Evolutionary conservation across 371 early-diverging fungal genomes (phyloP), one percentile per base, ranked within the genome.

Genomic region (Mortierella sp.): DNA sequence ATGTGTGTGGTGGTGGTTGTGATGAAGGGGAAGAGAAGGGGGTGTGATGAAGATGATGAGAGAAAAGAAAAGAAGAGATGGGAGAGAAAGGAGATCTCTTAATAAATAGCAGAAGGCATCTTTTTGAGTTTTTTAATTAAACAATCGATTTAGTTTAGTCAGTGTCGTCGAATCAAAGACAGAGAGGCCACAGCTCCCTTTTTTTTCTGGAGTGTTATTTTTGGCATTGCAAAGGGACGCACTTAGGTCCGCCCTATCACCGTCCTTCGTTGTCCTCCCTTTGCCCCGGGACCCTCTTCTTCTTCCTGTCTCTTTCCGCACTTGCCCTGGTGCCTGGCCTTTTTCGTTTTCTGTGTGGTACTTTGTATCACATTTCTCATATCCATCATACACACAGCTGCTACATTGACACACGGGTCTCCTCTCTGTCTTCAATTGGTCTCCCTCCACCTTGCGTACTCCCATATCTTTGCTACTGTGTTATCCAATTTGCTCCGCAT

Each of bases 211-310:
- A 38, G 68, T 21, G 68, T 68, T 68, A 68, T 68, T 68, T 68
- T 68, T 68, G 38, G 21, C 68, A 42, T 24, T 14, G 50, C 11
- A 13, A 16, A 50, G 50, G 16, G 21, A 38, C 8, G 42, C 42
- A 50, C n/a, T n/a, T 38, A 68, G 38, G 68, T 68, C 68, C 68
- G 68, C 68, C 68, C 42, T 68, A 68, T 65, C 68, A 68, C 16
- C 68, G 68, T 24, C 68, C 68, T 24, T 50, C 50, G 16, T 50
- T 16, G 3, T 50, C 50, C 42, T 9, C 14, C 42, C 24, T 38
- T 68, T 68, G 68, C 44, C 68, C 68, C 68, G 68, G 68, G 72
- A 47, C 72, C 50, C 50, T 72, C 68, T 38, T 65, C 50, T 19
- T 70, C 8, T 44, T 19, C 26, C 13, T 70, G 9, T 70, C 72